Evolutionary conservation across 192 early-diverging fungal genomes (phyloP).

Genomic region (Chytriomyces sp.): DNA sequence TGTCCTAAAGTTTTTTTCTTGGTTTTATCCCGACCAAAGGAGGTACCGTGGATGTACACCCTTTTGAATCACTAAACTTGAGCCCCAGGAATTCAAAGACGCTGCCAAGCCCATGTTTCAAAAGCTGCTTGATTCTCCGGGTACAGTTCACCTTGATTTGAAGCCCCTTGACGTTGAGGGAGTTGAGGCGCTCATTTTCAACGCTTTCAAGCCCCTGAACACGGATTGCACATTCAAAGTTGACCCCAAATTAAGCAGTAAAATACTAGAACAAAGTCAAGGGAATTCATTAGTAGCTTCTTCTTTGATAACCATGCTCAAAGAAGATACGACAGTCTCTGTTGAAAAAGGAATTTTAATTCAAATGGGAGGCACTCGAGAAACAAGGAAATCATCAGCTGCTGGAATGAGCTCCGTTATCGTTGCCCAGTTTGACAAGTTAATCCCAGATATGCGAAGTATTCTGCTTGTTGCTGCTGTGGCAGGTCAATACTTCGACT

Average conservation of each 20-base stretch:
- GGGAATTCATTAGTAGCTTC: neutral
- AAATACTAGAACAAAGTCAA: neutral
- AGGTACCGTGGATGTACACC: too few species aligned
- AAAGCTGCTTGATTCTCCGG: neutral
- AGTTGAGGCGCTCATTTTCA: neutral
- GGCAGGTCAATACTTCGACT: conserved; percentile 14
- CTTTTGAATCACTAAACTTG: too few species aligned
- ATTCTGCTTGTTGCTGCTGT: conserved; percentile 11
- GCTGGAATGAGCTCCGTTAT: neutral
- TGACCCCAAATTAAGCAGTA: neutral
- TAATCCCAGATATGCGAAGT: neutral
- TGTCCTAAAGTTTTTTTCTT: neutral
- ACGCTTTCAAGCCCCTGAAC: neutral
- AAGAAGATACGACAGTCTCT: neutral
- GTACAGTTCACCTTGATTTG: neutral
- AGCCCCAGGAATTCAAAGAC: neutral
- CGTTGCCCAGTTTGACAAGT: neutral
- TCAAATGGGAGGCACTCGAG: neutral
- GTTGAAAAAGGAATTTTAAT: neutral
- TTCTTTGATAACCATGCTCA: neutral
- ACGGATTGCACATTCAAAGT: neutral
- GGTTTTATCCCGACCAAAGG: neutral
- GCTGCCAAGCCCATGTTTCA: neutral
- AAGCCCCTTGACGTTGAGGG: neutral
- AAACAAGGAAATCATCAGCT: neutral